Evolutionary conservation across 164 flowering plant genomes (phyloP).

Genomic region (Nelumbo lutea): DNA sequence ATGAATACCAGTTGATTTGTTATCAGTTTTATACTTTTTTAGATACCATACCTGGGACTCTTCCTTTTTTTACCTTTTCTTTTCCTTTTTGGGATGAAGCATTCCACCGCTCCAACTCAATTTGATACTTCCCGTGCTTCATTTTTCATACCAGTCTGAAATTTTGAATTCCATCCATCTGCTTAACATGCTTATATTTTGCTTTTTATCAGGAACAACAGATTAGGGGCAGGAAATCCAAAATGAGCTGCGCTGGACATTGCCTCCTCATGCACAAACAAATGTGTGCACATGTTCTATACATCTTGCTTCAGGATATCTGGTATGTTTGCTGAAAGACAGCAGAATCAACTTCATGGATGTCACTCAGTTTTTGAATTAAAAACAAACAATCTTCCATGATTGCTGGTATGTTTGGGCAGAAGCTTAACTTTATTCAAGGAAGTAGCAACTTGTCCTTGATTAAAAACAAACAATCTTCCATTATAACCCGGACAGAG

Average conservation of each 20-base stretch:
- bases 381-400: too few species aligned
- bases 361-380: too few species aligned
- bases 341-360: neutral
- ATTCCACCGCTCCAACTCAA: neutral
- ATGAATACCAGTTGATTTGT: too few species aligned
- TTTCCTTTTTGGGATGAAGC: too few species aligned
- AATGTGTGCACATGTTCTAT: neutral
- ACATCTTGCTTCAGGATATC: slow-evolving; percentile 5
- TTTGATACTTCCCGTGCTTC: neutral
- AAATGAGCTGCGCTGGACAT: neutral
- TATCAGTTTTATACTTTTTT: too few species aligned
- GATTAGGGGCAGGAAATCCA: slow-evolving; percentile 6
- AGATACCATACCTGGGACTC: too few species aligned
- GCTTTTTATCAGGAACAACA: slow-evolving; percentile 9
- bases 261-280: neutral
- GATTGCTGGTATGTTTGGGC: too few species aligned
- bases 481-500: too few species aligned
- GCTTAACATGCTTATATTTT: neutral
- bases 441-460: too few species aligned
- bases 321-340: neutral
- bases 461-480: too few species aligned
- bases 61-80: too few species aligned
- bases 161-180: neutral
- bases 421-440: too few species aligned
- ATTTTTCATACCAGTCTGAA: neutral